Conservation (phyloP, 768 basidiomycete genomes). For the Podaxis pistillaris region DNA sequence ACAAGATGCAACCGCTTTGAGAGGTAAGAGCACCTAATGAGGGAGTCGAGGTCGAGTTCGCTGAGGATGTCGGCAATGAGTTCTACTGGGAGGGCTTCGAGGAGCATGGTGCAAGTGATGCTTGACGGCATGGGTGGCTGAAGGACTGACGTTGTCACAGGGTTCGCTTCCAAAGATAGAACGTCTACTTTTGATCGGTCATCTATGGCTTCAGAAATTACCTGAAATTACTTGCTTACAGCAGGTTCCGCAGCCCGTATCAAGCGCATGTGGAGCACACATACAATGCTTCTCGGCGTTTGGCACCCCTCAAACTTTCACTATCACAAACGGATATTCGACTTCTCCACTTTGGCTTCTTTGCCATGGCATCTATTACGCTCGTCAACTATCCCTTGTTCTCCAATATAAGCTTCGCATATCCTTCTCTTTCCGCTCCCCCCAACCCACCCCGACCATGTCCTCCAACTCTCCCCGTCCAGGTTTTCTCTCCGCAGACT, state of each 20-base stretch:
- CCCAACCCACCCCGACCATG: constrained; percentile 24
- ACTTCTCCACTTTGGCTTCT: background rate
- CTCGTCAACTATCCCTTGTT: background rate
- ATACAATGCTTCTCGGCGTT: background rate
- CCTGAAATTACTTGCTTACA: background rate
- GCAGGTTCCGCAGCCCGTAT: background rate
- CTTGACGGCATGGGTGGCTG: background rate
- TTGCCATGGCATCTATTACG: constrained; percentile 16
- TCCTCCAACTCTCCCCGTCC: constrained; percentile 28
- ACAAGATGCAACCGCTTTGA: constrained; percentile 58
- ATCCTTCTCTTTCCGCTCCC: constrained; percentile 18
- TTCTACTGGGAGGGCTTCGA: constrained; percentile 71
- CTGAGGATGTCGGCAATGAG: constrained; percentile 70
- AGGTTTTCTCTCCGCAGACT: constrained; percentile 30
- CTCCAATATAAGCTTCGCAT: constrained; percentile 6
- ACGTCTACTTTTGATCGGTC: background rate
- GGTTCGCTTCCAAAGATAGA: constrained; percentile 4
- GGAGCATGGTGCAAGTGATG: constrained; percentile 23
- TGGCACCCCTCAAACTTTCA: background rate
- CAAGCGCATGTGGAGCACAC: background rate
- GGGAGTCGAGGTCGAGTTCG: constrained; percentile 62
- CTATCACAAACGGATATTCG: background rate
- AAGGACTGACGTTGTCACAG: background rate
- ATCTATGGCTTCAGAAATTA: background rate
- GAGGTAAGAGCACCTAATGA: constrained; percentile 57